phyloP scores from a whole-genome alignment of 768 basidiomycete species.

The Hericium alpestre region DNA sequence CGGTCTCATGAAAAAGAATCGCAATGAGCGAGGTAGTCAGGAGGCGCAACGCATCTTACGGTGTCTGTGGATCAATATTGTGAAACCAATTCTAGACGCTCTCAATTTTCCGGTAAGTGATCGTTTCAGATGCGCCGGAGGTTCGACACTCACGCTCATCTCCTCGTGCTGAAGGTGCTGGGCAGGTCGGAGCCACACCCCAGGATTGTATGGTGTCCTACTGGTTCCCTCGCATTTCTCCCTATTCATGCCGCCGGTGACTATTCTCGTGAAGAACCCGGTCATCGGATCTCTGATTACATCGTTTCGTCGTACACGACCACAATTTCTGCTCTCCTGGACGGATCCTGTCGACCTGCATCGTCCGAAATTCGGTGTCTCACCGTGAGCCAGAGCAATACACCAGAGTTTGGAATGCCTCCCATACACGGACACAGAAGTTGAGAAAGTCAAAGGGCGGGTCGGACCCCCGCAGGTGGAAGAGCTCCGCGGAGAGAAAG shows the following conservation, averaged over 20 bases:
- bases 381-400: background rate
- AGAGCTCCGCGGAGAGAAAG: background rate
- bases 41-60: background rate
- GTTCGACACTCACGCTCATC: too few relatives aligned
- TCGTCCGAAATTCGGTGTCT: background rate
- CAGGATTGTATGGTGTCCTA: background rate
- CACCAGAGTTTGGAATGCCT: background rate
- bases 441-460: background rate
- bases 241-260: background rate
- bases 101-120: background rate
- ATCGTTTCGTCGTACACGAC: background rate
- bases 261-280: background rate
- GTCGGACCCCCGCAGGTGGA: background rate
- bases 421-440: background rate
- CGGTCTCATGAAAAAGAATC: background rate
- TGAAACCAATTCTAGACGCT: background rate
- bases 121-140: too few relatives aligned
- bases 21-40: too few relatives aligned
- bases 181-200: background rate
- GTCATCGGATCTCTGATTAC: background rate
- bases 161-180: background rate
- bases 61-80: background rate
- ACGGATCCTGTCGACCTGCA: background rate
- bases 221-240: background rate
- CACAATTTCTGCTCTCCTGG: background rate